Conservation (phyloP, 306 rosid species). For the Cyclanthera cordifolia region DNA sequence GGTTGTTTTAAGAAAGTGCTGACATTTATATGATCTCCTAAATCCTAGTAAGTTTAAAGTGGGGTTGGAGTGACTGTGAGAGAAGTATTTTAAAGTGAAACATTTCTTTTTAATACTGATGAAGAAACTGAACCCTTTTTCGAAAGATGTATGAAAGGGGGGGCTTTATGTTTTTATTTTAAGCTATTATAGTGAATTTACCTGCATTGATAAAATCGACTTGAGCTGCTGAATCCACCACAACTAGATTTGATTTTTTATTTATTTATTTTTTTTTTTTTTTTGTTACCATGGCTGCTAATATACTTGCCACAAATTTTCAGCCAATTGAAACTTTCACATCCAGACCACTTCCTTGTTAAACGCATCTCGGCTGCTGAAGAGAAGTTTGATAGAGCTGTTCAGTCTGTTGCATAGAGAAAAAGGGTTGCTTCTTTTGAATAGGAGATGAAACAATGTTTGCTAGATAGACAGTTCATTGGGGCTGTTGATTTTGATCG, state of each 20-base stretch:
- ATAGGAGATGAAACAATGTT: background rate
- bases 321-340: constrained; percentile 93
- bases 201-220: background rate
- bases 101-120: background rate
- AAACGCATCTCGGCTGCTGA: constrained; percentile 64
- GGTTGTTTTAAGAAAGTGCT: background rate
- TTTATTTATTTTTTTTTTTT: no score
- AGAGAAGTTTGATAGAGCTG: constrained; percentile 78
- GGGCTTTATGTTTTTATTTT: background rate
- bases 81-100: background rate
- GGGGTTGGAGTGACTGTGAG: background rate
- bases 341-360: constrained; percentile 75
- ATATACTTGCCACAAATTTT: constrained; percentile 15
- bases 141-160: no score
- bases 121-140: no score
- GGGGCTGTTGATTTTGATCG: constrained; percentile 4
- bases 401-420: constrained; percentile 58
- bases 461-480: background rate
- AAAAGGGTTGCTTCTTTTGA: constrained; percentile 6
- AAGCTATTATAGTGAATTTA: background rate
- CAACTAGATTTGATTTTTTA: background rate
- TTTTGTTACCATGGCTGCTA: background rate
- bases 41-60: background rate
- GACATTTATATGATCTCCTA: background rate
- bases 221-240: background rate